Evolutionary conservation across 257 asterid genomes (phyloP).

Genomic region (Rauvolfia tetraphylla): DNA sequence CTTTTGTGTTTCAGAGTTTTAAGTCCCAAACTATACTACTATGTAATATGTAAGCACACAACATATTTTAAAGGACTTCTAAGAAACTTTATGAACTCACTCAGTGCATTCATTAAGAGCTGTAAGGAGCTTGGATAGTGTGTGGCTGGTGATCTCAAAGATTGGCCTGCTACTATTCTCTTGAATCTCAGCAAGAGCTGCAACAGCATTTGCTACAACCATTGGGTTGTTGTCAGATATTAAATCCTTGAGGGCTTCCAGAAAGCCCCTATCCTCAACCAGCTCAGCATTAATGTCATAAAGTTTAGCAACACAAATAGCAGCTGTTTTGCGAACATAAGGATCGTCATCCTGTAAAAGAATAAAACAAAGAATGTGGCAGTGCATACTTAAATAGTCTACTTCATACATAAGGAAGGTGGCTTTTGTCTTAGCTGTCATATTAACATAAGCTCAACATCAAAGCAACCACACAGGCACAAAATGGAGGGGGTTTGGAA

Average conservation of each 20-base stretch:
- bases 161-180: conserved; percentile 82
- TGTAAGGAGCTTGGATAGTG: conserved; percentile 95
- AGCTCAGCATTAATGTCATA: conserved; percentile 97
- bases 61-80: neutral
- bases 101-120: conserved; percentile 99
- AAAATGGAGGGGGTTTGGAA: conserved; percentile 9
- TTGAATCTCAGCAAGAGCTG: conserved; percentile 98
- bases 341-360: conserved; percentile 93
- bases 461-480: conserved; percentile 15
- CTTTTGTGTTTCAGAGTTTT: neutral
- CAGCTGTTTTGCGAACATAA: conserved; percentile 99
- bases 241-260: conserved; percentile 96
- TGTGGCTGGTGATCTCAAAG: conserved; percentile 93
- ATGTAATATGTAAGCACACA: neutral
- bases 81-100: conserved; percentile 41
- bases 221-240: conserved; percentile 98
- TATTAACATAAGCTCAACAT: conserved; percentile 13
- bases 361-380: conserved; percentile 18
- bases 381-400: conserved; percentile 21
- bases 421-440: conserved; percentile 6
- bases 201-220: conserved; percentile 99
- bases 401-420: conserved; percentile 5
- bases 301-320: conserved; percentile 99
- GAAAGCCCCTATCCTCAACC: conserved; percentile 97
- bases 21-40: neutral